Conservation (phyloP, 2,329 filamentous ascomycete genomes). For the Thermothelomyces thermophilus region DNA sequence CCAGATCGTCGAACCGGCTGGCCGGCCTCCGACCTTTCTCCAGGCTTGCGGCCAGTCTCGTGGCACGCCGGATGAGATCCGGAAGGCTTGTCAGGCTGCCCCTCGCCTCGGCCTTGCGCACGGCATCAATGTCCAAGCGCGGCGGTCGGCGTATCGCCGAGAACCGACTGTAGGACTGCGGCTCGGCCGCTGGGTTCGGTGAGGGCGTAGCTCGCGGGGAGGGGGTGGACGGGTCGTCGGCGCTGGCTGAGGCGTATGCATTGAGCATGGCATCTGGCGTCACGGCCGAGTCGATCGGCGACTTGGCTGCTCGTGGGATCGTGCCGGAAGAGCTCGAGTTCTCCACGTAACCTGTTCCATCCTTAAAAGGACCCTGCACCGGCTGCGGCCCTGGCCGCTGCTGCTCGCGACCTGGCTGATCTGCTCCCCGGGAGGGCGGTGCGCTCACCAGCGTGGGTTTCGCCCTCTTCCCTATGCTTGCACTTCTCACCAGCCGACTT, state of each 20-base stretch:
- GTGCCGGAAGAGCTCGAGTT: slow-evolving; percentile 41
- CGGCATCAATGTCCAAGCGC: slow-evolving; percentile 72
- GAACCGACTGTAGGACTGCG: slow-evolving; percentile 38
- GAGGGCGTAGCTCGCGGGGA: slow-evolving; percentile 19
- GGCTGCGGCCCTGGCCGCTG: slow-evolving; percentile 34
- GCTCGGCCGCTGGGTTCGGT: slow-evolving; percentile 23
- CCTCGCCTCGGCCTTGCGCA: slow-evolving; percentile 72
- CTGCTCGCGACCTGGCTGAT: slow-evolving; percentile 26
- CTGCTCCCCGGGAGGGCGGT: slow-evolving; percentile 18
- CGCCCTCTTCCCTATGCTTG: slow-evolving; percentile 54
- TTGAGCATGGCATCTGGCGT: slow-evolving; percentile 44
- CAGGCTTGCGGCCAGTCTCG: slow-evolving; percentile 76
- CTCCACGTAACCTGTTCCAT: slow-evolving; percentile 43
- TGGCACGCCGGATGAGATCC: slow-evolving; percentile 84
- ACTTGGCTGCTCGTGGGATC: slow-evolving; percentile 29
- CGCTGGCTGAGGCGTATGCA: slow-evolving; percentile 44
- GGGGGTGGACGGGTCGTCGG: slow-evolving; percentile 34
- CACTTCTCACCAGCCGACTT: slow-evolving; percentile 52
- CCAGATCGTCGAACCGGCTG: slow-evolving; percentile 50
- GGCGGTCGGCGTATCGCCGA: slow-evolving; percentile 61
- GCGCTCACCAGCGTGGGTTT: slow-evolving; percentile 51
- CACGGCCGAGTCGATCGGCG: slow-evolving; percentile 26
- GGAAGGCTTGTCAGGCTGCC: slow-evolving; percentile 88
- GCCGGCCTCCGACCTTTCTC: slow-evolving; percentile 67
- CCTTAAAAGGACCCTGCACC: slow-evolving; percentile 35